Evolutionary conservation across 768 basidiomycete genomes (phyloP), one percentile per base, ranked within the genome.

Genomic region (Calocera viscosa): DNA sequence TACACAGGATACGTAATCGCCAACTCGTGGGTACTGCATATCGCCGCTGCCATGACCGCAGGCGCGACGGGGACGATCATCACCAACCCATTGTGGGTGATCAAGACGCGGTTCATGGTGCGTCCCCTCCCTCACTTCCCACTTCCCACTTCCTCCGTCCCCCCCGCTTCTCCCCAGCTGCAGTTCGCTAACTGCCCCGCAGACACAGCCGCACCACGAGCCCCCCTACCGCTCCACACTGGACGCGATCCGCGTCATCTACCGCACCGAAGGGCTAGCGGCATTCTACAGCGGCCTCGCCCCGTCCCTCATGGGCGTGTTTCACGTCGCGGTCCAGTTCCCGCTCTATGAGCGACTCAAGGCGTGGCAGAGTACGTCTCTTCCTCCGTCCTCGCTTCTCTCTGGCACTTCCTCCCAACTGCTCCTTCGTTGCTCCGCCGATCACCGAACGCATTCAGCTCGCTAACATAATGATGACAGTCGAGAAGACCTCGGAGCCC

Each of bases 31-130:
- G 24, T 86, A 2, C 78, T 91, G 3, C 95, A 99, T 72, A 90
- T 99, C 68, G 75, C 92, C 5, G 95, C 96, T 5, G 94, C 96
- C 3, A 97, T 99, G 95, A 81, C 84, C 49, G 96, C 95, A 0
- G 96, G 96, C 14, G 94, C 91, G 3, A 80, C 88, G 22, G 94
- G 95, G 73, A 96, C 96, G 5, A 84, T 92, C 65, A 88, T 88
- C 72, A 98, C 96, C 28, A 97, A 92, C 77, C 96, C 96, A 0
- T 76, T 99, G 7, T 99, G 96, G 96, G 93, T 99, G 43, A 94
- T 99, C 76, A 98, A 97, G 80, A 98, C 95, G 26, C 86, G 96
- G 32, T 97, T 98, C 79, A 98, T 98, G 96, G 95, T 95, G 70
- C 70, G 80, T 49, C 22, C 35, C 49, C 63, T 60, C 66, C 67